Conservation (phyloP, 2,329 filamentous ascomycete species). For the Aspergillus terreus region DNA sequence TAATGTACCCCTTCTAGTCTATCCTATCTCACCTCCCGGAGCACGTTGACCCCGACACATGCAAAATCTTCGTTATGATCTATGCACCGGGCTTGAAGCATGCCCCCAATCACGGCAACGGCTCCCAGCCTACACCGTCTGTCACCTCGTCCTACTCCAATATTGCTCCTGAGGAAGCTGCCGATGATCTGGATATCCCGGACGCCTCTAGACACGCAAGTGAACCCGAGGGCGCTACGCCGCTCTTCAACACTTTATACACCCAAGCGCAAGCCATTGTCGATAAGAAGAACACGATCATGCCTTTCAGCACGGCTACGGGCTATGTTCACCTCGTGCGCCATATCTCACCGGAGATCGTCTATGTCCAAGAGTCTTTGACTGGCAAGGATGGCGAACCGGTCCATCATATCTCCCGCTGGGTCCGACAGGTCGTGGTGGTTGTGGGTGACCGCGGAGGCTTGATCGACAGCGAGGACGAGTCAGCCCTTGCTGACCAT, state of each 20-base stretch:
- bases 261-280: constrained; percentile 75
- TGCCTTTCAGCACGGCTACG: constrained; percentile 80
- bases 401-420: constrained; percentile 63
- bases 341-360: constrained; percentile 76
- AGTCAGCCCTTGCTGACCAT: constrained; percentile 37
- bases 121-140: constrained; percentile 56
- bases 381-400: constrained; percentile 70
- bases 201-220: constrained; percentile 27
- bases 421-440: constrained; percentile 59
- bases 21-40: constrained; percentile 85
- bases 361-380: constrained; percentile 85
- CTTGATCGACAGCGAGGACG: constrained; percentile 73
- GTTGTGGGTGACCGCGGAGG: constrained; percentile 65
- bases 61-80: constrained; percentile 82
- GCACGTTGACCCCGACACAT: constrained; percentile 66
- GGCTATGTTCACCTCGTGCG: constrained; percentile 84
- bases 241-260: constrained; percentile 75
- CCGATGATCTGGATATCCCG: constrained; percentile 48
- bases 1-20: constrained; percentile 51
- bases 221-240: constrained; percentile 46
- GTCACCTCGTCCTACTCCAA: constrained; percentile 84
- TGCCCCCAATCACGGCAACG: constrained; percentile 32
- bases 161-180: constrained; percentile 69
- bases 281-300: constrained; percentile 78
- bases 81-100: constrained; percentile 80